Evolutionary conservation across 257 asterid species (phyloP), one percentile per base, ranked within the genome.

Genomic region (Rubia yunnanensis): DNA sequence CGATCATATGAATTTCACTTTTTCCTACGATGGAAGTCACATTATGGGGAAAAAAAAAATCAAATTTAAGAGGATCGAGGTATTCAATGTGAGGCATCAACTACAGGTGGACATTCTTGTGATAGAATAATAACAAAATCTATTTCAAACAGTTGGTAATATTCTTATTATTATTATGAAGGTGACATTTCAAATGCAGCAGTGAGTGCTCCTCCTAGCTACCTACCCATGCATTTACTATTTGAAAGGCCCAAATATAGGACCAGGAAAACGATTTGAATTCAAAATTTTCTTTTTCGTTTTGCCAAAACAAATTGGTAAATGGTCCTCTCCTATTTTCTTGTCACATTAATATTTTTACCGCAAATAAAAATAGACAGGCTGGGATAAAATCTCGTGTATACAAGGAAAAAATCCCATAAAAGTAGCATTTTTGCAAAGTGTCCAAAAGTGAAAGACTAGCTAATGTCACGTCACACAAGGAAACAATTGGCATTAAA

Each of bases 271-370:
- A 50, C 13, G 10, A 50, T 48, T 49, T 36, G 49, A 49, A 65
- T 65, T 34, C 30, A 65, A 65, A 65, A 7, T 23, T 32, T n/a
- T 24, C 13, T 64, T 63, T 65, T 28, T 20, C n/a, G n/a, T 46
- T 22, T 64, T 35, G 61, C 63, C 18, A 15, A 28, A 39, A 39
- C 48, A 39, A 39, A 39, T 39, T 39, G n/a, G n/a, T n/a, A 9
- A 39, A 17, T 44, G 52, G 52, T 44, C 52, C 52, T 44, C 52
- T 44, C 52, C 48, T 20, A 44, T 44, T 44, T 44, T 20, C 17
- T 32, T 44, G 52, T 44, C 52, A 44, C 52, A 15, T 20, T 44
- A 44, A n/a, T 14, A 14, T 44, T 44, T 44, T 44, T 0, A 44
- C 22, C 52, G n/a, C 52, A 44, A 44, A 14, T 44, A 5, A 44